Conservation (phyloP, 78 protist species). For the Emiliania huxleyi region DNA sequence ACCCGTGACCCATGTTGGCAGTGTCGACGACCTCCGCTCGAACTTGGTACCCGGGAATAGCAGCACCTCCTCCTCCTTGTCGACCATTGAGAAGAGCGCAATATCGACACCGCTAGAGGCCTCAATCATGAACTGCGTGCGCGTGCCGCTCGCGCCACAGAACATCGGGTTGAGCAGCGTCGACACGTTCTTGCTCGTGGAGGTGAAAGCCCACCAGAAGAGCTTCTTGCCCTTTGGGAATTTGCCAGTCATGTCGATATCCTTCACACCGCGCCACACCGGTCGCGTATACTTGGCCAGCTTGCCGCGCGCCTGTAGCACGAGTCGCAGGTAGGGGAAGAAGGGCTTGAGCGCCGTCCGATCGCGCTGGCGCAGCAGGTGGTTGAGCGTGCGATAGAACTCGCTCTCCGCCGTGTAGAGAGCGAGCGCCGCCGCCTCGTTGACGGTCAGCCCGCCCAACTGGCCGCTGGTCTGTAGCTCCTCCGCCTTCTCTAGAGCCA, state of each 20-base stretch:
- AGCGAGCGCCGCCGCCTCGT: too few relatives aligned
- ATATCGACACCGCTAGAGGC: neutral
- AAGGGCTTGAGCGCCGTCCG: neutral
- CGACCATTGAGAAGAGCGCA: neutral
- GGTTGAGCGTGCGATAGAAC: neutral
- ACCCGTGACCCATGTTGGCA: neutral
- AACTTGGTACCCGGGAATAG: neutral
- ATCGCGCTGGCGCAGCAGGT: neutral
- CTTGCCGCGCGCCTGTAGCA: neutral
- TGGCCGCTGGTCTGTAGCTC: too few relatives aligned
- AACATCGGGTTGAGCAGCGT: neutral
- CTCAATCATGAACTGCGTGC: neutral
- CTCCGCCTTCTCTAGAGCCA: too few relatives aligned
- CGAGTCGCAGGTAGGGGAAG: neutral
- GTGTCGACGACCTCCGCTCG: neutral
- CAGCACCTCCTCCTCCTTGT: neutral
- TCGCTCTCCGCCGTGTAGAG: neutral
- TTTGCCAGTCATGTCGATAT: neutral
- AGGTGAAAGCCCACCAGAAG: neutral
- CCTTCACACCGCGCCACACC: neutral
- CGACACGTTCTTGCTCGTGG: neutral
- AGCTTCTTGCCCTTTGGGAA: neutral
- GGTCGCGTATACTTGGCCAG: neutral
- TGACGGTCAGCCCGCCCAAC: too few relatives aligned
- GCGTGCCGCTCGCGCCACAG: neutral